phyloP scores from a whole-genome alignment of 2,329 filamentous ascomycete genomes.

The Diaporthe citrichinensis region DNA sequence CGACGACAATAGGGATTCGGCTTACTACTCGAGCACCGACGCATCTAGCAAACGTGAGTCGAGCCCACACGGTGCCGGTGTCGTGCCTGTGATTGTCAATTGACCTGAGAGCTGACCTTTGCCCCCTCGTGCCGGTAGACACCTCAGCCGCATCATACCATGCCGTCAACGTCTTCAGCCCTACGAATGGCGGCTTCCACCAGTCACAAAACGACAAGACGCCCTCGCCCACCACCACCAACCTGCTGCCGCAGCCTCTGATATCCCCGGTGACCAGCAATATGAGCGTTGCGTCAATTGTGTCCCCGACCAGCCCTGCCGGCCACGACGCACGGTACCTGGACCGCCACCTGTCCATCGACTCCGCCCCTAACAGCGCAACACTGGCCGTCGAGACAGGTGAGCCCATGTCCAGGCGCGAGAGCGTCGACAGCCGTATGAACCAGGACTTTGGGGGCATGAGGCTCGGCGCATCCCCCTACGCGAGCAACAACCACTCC shows the following conservation, averaged over 20 bases:
- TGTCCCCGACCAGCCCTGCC: constrained; percentile 70
- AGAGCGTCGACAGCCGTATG: constrained; percentile 85
- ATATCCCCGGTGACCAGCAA: constrained; percentile 69
- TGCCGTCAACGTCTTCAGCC: constrained; percentile 56
- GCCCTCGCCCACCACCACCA: constrained; percentile 69
- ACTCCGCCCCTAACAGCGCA: constrained; percentile 54
- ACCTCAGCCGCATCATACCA: constrained; percentile 62
- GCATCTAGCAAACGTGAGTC: constrained; percentile 66
- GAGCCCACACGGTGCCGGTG: background rate
- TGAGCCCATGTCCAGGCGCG: constrained; percentile 72
- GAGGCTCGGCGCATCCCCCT: constrained; percentile 78
- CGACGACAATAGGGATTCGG: constrained; percentile 66
- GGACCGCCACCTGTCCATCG: constrained; percentile 58
- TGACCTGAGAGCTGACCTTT: constrained; percentile 32
- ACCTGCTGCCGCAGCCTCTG: constrained; percentile 65
- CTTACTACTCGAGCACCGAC: constrained; percentile 65
- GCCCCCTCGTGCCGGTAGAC: constrained; percentile 50
- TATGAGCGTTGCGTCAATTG: constrained; percentile 78
- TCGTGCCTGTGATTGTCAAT: constrained; percentile 14
- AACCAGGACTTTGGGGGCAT: constrained; percentile 80
- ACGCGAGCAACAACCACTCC: constrained; percentile 83
- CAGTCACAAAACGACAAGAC: constrained; percentile 71
- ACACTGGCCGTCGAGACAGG: constrained; percentile 52
- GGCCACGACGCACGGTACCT: constrained; percentile 60
- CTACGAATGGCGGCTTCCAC: constrained; percentile 63